Percentiles rank a stretch among this genome's conserved stretches.
Evolutionary conservation across 108 stramenopile genomes (phyloP).

Genomic region (Pelagomonas calceolata): DNA sequence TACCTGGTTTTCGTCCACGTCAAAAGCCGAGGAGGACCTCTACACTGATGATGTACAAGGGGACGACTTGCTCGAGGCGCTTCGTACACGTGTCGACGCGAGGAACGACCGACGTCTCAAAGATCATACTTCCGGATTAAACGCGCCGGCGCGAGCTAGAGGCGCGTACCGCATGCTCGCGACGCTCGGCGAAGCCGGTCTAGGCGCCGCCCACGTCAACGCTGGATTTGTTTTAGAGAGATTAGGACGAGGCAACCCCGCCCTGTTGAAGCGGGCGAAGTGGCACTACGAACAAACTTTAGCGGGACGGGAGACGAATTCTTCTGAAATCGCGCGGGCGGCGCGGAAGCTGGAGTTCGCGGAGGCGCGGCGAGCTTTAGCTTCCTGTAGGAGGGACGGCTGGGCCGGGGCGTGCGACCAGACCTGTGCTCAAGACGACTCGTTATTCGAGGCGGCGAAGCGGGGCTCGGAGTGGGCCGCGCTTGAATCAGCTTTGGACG

Average conservation of each 20-base stretch:
- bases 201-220: neutral
- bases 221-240: neutral
- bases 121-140: too few species aligned
- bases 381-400: neutral
- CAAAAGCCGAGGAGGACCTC: too few species aligned
- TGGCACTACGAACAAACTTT: neutral
- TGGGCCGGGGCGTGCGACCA: neutral
- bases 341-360: neutral
- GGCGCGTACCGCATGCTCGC: neutral
- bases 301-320: neutral
- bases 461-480: too few species aligned
- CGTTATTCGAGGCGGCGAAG: too few species aligned
- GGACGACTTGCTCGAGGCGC: too few species aligned
- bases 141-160: neutral
- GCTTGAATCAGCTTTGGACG: too few species aligned
- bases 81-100: too few species aligned
- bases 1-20: too few species aligned
- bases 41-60: too few species aligned
- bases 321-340: too few species aligned
- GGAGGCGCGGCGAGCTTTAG: neutral
- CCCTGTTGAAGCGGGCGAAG: neutral
- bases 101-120: too few species aligned
- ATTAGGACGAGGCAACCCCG: neutral
- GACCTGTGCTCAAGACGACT: neutral
- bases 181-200: neutral